These are phyloP conservation scores for Pseudocercospora macadamiae DNA, from an alignment of 2,329 filamentous ascomycete genomes.

Conservation along the genomic window DNA sequence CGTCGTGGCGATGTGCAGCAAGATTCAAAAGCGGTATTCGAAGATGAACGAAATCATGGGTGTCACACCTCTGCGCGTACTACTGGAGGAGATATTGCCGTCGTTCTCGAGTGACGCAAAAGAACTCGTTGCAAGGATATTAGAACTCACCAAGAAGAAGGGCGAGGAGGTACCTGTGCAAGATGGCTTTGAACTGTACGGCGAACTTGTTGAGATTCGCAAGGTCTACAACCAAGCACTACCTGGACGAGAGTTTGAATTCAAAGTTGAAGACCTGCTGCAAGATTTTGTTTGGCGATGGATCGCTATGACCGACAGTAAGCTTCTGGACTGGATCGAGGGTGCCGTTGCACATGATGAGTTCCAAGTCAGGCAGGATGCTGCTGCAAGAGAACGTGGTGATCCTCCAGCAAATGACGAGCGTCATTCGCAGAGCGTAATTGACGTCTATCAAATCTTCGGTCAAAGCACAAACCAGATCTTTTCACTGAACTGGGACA, in stretches of 20 bases:
- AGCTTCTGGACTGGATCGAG: constrained; percentile 81
- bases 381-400: constrained; percentile 55
- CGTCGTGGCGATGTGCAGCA: constrained; percentile 81
- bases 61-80: constrained; percentile 66
- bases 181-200: constrained; percentile 93
- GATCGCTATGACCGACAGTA: constrained; percentile 79
- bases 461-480: constrained; percentile 89
- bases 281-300: constrained; percentile 96
- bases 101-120: constrained; percentile 87
- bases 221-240: constrained; percentile 76
- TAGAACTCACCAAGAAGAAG: constrained; percentile 70
- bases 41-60: constrained; percentile 88
- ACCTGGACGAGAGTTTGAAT: constrained; percentile 74
- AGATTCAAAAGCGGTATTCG: constrained; percentile 88
- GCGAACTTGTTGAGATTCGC: constrained; percentile 81
- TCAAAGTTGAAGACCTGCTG: constrained; percentile 82
- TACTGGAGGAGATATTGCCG: constrained; percentile 83
- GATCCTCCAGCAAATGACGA: constrained; percentile 71
- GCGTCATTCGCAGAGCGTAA: constrained; percentile 87
- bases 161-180: constrained; percentile 79
- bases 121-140: constrained; percentile 79
- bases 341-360: constrained; percentile 87
- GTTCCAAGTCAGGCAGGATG: constrained; percentile 73
- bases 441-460: constrained; percentile 93
- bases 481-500: constrained; percentile 84